A percentile compares a stretch with the other conserved stretches of the same genome.
Evolutionary conservation across 768 basidiomycete genomes (phyloP).

Genomic region (Agrocybe chaxingu): DNA sequence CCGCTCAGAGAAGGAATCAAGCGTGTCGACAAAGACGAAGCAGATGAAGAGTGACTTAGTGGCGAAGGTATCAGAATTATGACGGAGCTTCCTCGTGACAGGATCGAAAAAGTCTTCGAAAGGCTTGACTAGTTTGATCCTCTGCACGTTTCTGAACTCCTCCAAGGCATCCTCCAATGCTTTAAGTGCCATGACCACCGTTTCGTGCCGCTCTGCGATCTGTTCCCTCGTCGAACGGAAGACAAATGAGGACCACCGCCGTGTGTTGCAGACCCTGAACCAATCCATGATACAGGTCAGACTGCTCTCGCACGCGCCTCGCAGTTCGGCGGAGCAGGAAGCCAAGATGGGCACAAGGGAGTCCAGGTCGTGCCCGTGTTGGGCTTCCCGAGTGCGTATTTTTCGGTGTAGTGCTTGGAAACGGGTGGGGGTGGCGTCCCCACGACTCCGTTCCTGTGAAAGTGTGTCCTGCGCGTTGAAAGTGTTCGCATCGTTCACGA

Average conservation of each 20-base stretch:
- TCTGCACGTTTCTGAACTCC: constrained; percentile 31
- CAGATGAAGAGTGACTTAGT: constrained; percentile 42
- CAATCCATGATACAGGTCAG: constrained; percentile 24
- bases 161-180: constrained; percentile 24
- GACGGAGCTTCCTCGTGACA: constrained; percentile 26
- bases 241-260: constrained; percentile 32
- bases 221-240: constrained; percentile 14
- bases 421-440: constrained; percentile 15
- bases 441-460: no score
- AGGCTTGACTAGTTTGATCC: constrained; percentile 34
- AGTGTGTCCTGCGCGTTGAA: constrained; percentile 8
- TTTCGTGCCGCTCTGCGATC: constrained; percentile 22
- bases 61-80: constrained; percentile 32
- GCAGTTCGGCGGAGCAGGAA: constrained; percentile 29
- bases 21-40: constrained; percentile 41
- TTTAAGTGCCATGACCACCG: constrained; percentile 21
- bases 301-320: constrained; percentile 26
- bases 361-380: constrained; percentile 41
- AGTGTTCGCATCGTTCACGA: constrained; percentile 30
- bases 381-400: constrained; percentile 29
- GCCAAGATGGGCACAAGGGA: constrained; percentile 39
- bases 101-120: constrained; percentile 40
- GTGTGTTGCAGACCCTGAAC: constrained; percentile 33
- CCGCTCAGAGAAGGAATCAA: constrained; percentile 37
- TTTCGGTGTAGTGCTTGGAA: constrained; percentile 25